Percentiles rank a stretch among this genome's conserved stretches.
phyloP scores from a whole-genome alignment of 2,329 filamentous ascomycete genomes.

The Xylariales sp. region DNA sequence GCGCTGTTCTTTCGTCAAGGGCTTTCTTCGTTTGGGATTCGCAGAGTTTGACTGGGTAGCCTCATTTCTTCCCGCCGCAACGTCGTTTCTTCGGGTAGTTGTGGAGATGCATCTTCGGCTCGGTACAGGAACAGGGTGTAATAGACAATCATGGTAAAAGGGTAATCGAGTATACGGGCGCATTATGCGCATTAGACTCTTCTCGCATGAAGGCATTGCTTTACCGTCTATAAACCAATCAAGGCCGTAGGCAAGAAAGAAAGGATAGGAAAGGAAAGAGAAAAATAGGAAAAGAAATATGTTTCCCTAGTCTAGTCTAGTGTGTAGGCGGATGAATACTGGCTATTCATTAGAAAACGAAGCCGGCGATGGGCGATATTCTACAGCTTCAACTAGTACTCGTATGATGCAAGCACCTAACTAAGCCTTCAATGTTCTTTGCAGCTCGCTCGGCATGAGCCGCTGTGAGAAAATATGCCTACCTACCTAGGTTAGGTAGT shows the following conservation, averaged over 20 bases:
- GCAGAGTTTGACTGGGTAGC: slow-evolving; percentile 46
- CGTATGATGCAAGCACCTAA: slow-evolving; percentile 1
- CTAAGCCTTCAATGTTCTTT: not conserved
- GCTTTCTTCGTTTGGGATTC: slow-evolving; percentile 60
- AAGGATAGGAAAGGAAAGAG: not conserved
- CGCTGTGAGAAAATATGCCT: too few relatives aligned
- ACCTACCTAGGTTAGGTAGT: too few relatives aligned
- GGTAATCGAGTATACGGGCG: slow-evolving; percentile 42
- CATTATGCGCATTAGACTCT: slow-evolving; percentile 39
- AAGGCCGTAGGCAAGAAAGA: not conserved
- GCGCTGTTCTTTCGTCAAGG: slow-evolving; percentile 75
- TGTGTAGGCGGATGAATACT: not conserved
- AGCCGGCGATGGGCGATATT: not conserved
- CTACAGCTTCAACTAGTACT: not conserved
- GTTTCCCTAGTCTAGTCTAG: not conserved
- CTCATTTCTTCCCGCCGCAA: slow-evolving; percentile 40
- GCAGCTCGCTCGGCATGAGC: too few relatives aligned
- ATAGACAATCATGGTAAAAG: slow-evolving; percentile 53
- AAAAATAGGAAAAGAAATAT: not conserved
- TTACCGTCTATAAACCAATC: not conserved
- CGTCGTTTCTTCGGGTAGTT: slow-evolving; percentile 39
- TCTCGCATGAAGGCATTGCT: slow-evolving; percentile 43
- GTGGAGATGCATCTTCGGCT: slow-evolving; percentile 44
- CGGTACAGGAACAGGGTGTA: slow-evolving; percentile 50
- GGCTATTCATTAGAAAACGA: not conserved